Conservation (phyloP, 805 yeast genomes). For the Candida ulmi region DNA sequence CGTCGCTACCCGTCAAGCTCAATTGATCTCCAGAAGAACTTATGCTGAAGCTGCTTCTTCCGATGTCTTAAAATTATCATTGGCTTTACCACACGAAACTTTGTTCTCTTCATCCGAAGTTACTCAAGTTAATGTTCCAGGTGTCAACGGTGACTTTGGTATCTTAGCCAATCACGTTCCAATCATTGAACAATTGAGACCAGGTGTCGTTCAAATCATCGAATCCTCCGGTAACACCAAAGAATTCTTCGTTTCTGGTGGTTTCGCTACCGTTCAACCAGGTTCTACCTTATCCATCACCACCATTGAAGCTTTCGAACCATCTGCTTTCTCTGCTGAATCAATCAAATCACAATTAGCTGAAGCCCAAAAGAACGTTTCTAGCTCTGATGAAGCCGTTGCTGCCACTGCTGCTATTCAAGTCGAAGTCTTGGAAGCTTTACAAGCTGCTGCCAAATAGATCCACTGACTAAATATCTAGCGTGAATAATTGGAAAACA, state of each 20-base stretch:
- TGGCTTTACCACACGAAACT: slow-evolving; percentile 85
- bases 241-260: slow-evolving; percentile 91
- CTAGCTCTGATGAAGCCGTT: slow-evolving; percentile 78
- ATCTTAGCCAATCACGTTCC: slow-evolving; percentile 97
- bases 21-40: slow-evolving; percentile 62
- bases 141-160: slow-evolving; percentile 94
- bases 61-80: slow-evolving; percentile 77
- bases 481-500: background rate
- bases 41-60: slow-evolving; percentile 81
- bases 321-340: slow-evolving; percentile 78
- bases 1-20: slow-evolving; percentile 30
- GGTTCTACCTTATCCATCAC: slow-evolving; percentile 85
- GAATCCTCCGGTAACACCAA: slow-evolving; percentile 65
- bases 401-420: slow-evolving; percentile 95
- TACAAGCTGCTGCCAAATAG: slow-evolving; percentile 75
- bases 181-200: slow-evolving; percentile 89
- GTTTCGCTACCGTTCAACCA: slow-evolving; percentile 94
- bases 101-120: slow-evolving; percentile 44
- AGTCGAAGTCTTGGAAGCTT: slow-evolving; percentile 93
- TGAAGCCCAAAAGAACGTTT: slow-evolving; percentile 89
- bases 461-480: too few species aligned
- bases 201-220: slow-evolving; percentile 91
- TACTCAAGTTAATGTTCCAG: slow-evolving; percentile 89
- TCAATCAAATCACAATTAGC: slow-evolving; percentile 75
- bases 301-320: slow-evolving; percentile 92